Evolutionary conservation across 805 yeast genomes (phyloP), one percentile per base, ranked within the genome.

Genomic region (Clavispora carvajalis): DNA sequence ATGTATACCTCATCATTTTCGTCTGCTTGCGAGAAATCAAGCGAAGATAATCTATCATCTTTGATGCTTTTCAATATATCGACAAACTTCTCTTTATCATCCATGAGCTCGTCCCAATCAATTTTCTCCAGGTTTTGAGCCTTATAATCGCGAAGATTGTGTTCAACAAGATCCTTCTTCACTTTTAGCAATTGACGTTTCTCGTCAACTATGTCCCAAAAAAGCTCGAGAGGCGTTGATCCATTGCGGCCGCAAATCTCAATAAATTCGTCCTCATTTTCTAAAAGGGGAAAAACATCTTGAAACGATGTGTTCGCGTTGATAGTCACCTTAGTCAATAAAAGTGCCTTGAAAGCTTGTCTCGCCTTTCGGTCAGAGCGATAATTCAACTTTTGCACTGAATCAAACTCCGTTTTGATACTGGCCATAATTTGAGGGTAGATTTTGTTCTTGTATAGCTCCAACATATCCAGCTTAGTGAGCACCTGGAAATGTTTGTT

Each of bases 191-290:
- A 53, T 39, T 79, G 74, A 24, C 73, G 70, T 50, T 77, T 79
- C 41, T 77, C 81, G 49, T 83, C 89, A 3, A 83, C 71, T 0
- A 74, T 52, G 57, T 89, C 95, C 76, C 86, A 75, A 57, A 83
- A 88, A 30, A 85, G 60, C 47, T 88, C 95, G 31, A 81, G 54
- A 1, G 95, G 83, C 1, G 80, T 73, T 0, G 96, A 87, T 0
- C 96, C 95, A 34, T 75, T 69, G 39, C 89, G 71, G 0, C 95
- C 95, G 41, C 88, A 69, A 26, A 88, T 47, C 17, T 72, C 77
- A 12, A 75, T 52, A 53, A 83, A 88, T 12, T 77, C 62, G 34
- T 66, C 67, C 45, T 82, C 83, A 23, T 75, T 73, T 43, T 76
- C 76, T 1, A 87, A 51, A 5, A 53, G 44, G 0, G 72, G 63